Evolutionary conservation across 2,329 filamentous ascomycete species (phyloP).

Genomic region (Trichophyton rubrum): DNA sequence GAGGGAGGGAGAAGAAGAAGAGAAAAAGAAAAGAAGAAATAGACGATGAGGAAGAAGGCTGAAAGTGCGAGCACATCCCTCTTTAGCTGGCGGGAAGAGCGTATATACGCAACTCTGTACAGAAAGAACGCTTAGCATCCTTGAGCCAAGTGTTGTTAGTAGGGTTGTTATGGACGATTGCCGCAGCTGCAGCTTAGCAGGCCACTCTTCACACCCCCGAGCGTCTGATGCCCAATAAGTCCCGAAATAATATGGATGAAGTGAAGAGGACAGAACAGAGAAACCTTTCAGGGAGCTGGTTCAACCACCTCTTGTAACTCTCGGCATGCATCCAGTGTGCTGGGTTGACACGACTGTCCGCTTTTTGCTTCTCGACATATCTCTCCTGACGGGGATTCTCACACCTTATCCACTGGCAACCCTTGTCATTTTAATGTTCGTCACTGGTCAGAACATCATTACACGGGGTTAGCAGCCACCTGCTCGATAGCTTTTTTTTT

Average conservation of each 20-base stretch:
- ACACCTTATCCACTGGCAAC: neutral
- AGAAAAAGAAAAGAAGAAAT: neutral
- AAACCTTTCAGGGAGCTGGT: neutral
- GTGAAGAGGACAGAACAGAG: neutral
- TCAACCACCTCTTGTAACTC: neutral
- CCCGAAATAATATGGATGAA: neutral
- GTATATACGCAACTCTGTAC: neutral
- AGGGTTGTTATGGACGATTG: slow-evolving; percentile 1
- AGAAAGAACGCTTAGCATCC: neutral
- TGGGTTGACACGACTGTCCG: neutral
- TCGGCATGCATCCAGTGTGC: slow-evolving; percentile 3
- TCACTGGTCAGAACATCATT: slow-evolving; percentile 4
- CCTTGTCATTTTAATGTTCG: slow-evolving; percentile 7
- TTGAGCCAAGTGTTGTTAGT: neutral
- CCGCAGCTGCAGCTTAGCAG: neutral
- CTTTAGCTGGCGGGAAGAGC: neutral
- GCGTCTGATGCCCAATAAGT: neutral
- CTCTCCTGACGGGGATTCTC: neutral
- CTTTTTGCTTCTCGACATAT: neutral
- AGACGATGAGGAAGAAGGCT: neutral
- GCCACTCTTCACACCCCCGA: neutral
- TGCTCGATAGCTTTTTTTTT: neutral
- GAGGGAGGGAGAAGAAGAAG: neutral
- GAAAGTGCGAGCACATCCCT: neutral
- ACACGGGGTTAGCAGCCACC: neutral